A percentile compares a stretch with the other conserved stretches of the same genome.
These are phyloP conservation scores for Penicillium flavigenum DNA, from an alignment of 495 filamentous ascomycete species.

Conservation along the genomic window DNA sequence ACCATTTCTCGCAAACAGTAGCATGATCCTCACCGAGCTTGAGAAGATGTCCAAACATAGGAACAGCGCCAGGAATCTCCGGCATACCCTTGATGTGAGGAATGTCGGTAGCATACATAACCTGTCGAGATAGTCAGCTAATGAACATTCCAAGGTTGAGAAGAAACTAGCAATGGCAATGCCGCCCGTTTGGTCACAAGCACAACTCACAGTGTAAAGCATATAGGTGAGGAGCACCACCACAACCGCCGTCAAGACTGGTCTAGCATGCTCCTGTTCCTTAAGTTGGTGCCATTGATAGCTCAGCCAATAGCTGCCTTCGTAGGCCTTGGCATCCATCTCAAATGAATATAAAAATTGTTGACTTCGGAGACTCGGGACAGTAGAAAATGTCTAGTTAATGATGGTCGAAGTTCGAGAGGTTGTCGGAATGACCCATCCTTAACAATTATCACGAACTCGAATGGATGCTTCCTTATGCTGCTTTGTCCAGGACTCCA, in stretches of 20 bases:
- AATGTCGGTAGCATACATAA: constrained; percentile 38
- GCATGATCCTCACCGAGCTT: constrained; percentile 57
- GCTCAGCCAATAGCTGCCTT: background rate
- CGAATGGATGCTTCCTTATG: no score
- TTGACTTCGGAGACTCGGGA: background rate
- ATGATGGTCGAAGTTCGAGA: background rate
- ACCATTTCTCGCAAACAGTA: constrained; percentile 52
- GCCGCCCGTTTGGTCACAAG: background rate
- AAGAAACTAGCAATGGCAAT: background rate
- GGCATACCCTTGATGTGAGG: constrained; percentile 49
- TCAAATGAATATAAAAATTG: background rate
- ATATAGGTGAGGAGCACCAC: background rate
- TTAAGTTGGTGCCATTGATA: background rate
- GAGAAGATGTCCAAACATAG: constrained; percentile 54
- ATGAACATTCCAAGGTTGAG: background rate
- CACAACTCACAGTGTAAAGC: background rate
- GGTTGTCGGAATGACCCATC: background rate
- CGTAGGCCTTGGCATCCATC: background rate
- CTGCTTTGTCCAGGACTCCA: no score
- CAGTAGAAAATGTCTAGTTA: background rate
- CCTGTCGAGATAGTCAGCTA: background rate
- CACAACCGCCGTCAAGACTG: background rate
- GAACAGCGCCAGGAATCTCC: constrained; percentile 51
- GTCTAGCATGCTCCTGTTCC: background rate
- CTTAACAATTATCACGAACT: no score